Evolutionary conservation across 805 yeast genomes (phyloP), one percentile per base, ranked within the genome.

Genomic region (Candida succiphila): DNA sequence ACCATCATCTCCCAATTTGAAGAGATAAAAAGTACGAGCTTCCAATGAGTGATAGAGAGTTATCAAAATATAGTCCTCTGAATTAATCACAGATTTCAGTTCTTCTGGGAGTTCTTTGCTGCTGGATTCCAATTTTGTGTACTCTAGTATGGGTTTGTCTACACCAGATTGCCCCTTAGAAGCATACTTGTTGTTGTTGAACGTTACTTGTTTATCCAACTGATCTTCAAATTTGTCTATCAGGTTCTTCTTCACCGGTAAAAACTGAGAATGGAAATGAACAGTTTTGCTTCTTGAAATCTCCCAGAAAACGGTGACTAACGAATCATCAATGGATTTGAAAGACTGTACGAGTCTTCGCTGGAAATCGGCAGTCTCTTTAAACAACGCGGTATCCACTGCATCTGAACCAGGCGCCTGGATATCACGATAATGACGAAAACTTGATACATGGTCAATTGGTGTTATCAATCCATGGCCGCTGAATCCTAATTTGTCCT

Each of bases 401-500:
- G 61, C 47, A 7, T 48, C 41, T 3, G 41, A 37, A 0, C 40
- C 36, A 12, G 39, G 27, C 25, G 45, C 52, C 21, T 51, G 48
- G 1, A 35, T 38, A 17, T 54, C 53, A 32, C 43, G 37, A 42
- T 44, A 44, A 42, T 49, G 42, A 25, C 35, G 42, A 27, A 45
- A 41, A 9, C 44, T 67, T 0, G 95, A 69, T 7, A 63, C 61
- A 51, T 87, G 96, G 16, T 78, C 75, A 15, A 88, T 70, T 0
- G 96, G 94, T 10, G 86, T 73, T 7, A 88, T 65, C 28, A 87
- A 61, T 17, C 84, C 83, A 60, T 87, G 96, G 0, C 94, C 95
- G 0, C 94, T 72, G 46, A 83, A 77, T 7, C 62, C 58, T 4
- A 68, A 54, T 4, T 58, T 56, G 12, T 60, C 60, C 9, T 51